Conservation (phyloP, 257 asterid genomes). For the Salvia hispanica region DNA sequence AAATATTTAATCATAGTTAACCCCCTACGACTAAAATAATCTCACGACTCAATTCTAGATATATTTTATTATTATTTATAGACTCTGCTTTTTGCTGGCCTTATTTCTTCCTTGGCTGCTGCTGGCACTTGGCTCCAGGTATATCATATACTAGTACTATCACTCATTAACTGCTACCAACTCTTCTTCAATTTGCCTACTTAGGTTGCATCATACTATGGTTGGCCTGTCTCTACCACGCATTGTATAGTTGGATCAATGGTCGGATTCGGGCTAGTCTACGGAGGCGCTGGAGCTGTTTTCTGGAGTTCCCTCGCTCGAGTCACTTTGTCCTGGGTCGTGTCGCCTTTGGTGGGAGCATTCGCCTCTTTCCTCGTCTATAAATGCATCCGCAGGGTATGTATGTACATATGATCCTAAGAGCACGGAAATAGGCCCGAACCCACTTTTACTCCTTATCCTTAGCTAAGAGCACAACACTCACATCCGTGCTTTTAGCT, state of each 20-base stretch:
- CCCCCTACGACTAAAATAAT: no score
- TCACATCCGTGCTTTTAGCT: no score
- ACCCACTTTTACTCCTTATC: no score
- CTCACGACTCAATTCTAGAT: no score
- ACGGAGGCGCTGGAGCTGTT: constrained; percentile 90
- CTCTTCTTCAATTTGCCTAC: neutral
- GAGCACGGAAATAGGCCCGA: no score
- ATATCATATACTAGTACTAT: no score
- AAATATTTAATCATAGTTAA: no score
- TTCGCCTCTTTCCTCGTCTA: constrained; percentile 82
- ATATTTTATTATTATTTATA: no score
- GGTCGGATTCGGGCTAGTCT: constrained; percentile 93
- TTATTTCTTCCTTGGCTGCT: constrained; percentile 88
- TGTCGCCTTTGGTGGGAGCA: constrained; percentile 87
- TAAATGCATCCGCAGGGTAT: constrained; percentile 86
- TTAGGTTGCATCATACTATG: constrained; percentile 93
- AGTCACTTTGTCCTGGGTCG: constrained; percentile 88
- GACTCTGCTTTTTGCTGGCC: constrained; percentile 83
- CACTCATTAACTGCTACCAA: no score
- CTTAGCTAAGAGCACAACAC: no score
- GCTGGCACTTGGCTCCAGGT: constrained; percentile 99
- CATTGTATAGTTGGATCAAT: constrained; percentile 97
- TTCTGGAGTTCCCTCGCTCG: constrained; percentile 93
- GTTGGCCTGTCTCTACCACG: constrained; percentile 98
- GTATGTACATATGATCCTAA: no score